phyloP scores from a whole-genome alignment of 2,329 filamentous ascomycete genomes.

The Alternaria longipes region DNA sequence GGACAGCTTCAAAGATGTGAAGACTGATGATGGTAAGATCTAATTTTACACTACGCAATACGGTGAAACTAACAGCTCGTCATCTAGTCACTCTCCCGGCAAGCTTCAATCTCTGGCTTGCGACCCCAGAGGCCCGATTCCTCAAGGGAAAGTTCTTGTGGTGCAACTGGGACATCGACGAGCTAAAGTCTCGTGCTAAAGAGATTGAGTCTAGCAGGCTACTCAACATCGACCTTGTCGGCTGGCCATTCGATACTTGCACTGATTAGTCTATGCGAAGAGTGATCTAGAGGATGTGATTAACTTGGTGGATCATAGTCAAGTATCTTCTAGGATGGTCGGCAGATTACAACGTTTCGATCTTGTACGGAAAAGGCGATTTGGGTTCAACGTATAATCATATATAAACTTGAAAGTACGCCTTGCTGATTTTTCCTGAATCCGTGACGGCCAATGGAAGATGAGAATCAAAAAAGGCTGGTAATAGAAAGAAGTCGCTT shows the following conservation, averaged over 20 bases:
- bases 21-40: slow-evolving; percentile 11
- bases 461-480: neutral
- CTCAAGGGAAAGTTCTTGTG: slow-evolving; percentile 33
- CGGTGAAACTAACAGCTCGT: slow-evolving; percentile 5
- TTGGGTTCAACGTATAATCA: neutral
- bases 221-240: slow-evolving; percentile 34
- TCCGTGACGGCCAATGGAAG: neutral
- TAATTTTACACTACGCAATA: neutral
- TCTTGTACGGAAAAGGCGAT: neutral
- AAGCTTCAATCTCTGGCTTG: slow-evolving; percentile 41
- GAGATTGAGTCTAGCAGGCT: slow-evolving; percentile 36
- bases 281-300: neutral
- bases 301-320: neutral
- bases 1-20: slow-evolving; percentile 1
- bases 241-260: slow-evolving; percentile 24
- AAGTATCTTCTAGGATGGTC: neutral
- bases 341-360: neutral
- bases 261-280: neutral
- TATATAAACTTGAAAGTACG: neutral
- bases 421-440: neutral
- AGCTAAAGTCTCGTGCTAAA: slow-evolving; percentile 35
- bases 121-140: slow-evolving; percentile 32
- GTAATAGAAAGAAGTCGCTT: neutral
- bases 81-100: slow-evolving; percentile 25
- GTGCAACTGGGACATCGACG: slow-evolving; percentile 47